Evolutionary conservation across 2,329 filamentous ascomycete species (phyloP), one percentile per base, ranked within the genome.

Genomic region (Paecilomyces sp.): DNA sequence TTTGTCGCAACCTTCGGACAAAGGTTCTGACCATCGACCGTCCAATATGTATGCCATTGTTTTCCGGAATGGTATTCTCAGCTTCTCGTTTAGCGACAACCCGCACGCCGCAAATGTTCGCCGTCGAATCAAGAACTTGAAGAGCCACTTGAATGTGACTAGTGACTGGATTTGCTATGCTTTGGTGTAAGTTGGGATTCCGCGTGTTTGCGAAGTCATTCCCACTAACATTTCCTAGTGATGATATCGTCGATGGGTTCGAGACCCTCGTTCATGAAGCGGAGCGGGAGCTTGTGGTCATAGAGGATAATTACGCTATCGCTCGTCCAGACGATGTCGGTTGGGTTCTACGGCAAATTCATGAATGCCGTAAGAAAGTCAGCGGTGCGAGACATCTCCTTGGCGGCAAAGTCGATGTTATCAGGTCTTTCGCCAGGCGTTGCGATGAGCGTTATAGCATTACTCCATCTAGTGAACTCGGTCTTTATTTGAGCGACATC

Each of bases 161-260:
- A 91, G 91, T 66, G 93, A 97, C 77, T 97, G 93, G 92, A 93
- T 97, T 67, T 97, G 92, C 79, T 97, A 97, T 72, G 93, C 93
- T 47, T 81, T 97, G 64, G 97, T 97, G 88, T 91, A 81, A 53
- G 51, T 13, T n/a, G 11, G 24, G 22, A 24, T 25, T 86, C 57
- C 2, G n/a, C 36, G 12, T 5, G 9, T 57, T 3, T 34, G 57
- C 13, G 9, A n/a, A 24, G 15, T 7, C 13, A 9, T 24, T 57
- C 25, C 28, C 7, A 18, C 55, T 64, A 52, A 66, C 50, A 2
- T 7, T 36, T 52, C 8, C 28, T 58, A 90, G 88, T 71, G 93
- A 97, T 74, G 90, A 97, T 71, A 97, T 97, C 70, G 92, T 97
- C 59, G 93, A 97, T 77, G 89, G 86, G 3, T 97, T 97, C 68